Evolutionary conservation across 1,284 basidiomycete species (phyloP).

Genomic region (Apiotrichum akiyoshidainum): DNA sequence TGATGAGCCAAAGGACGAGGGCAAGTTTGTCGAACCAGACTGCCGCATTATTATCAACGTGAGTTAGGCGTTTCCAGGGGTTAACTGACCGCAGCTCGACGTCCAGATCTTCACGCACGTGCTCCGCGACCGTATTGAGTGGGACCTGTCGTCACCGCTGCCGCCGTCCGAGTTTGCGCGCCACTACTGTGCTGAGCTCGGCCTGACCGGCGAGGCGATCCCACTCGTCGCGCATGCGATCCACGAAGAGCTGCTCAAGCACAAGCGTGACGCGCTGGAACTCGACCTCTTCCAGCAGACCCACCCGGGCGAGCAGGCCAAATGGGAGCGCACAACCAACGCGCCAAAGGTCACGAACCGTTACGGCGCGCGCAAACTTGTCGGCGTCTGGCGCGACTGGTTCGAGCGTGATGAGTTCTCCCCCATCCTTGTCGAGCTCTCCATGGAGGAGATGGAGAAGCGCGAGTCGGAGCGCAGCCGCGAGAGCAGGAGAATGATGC

Average conservation of each 20-base stretch:
- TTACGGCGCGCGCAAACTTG: conserved; percentile 70
- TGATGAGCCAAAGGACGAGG: conserved; percentile 23
- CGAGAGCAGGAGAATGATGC: conserved; percentile 58
- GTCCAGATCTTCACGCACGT: conserved; percentile 93
- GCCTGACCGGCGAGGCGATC: conserved; percentile 78
- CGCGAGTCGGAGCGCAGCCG: conserved; percentile 76
- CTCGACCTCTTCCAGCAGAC: conserved; percentile 76
- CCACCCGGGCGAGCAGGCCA: conserved; percentile 53
- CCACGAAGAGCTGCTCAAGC: conserved; percentile 89
- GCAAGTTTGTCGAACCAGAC: conserved; percentile 67
- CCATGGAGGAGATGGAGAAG: conserved; percentile 84
- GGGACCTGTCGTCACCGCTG: conserved; percentile 89
- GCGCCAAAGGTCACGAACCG: conserved; percentile 55
- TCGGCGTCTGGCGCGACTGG: conserved; percentile 94
- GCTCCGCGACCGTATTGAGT: conserved; percentile 92
- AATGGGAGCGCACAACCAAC: conserved; percentile 61
- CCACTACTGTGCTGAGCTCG: conserved; percentile 79
- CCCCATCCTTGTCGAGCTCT: conserved; percentile 82
- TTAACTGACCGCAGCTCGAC: conserved; percentile 67
- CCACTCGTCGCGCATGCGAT: conserved; percentile 88
- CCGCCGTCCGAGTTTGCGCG: conserved; percentile 83
- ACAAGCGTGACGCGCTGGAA: conserved; percentile 91
- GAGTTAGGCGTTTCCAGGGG: conserved; percentile 43
- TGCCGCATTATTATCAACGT: conserved; percentile 87
- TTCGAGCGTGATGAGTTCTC: conserved; percentile 84